phyloP scores from a whole-genome alignment of 164 flowering plant genomes.

The Chimonanthus praecox region DNA sequence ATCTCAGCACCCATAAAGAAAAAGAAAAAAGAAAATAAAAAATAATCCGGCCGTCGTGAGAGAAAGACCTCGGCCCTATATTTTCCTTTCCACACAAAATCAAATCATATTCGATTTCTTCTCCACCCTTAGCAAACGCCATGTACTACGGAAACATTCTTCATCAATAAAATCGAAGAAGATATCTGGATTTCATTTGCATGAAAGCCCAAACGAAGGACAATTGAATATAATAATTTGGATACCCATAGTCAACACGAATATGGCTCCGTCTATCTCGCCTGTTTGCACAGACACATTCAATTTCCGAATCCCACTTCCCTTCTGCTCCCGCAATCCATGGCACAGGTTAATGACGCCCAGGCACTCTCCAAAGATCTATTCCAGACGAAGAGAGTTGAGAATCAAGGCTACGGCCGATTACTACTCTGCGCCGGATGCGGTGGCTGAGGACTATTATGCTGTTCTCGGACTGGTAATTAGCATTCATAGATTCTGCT shows the following conservation, averaged over 20 bases:
- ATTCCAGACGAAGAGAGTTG: constrained; percentile 25
- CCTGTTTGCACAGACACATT: constrained; percentile 59
- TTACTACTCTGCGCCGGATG: constrained; percentile 26
- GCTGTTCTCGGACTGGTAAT: constrained; percentile 77
- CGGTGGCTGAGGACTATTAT: constrained; percentile 70
- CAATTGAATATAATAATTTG: too few species aligned
- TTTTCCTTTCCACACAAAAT: too few species aligned
- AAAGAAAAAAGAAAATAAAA: background rate
- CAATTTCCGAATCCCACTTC: constrained; percentile 38
- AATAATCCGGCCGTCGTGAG: too few species aligned
- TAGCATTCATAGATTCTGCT: background rate
- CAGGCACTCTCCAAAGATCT: constrained; percentile 15
- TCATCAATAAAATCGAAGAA: too few species aligned
- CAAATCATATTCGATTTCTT: too few species aligned
- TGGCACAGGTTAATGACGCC: constrained; percentile 22
- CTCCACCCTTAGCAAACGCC: too few species aligned
- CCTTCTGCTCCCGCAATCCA: constrained; percentile 17
- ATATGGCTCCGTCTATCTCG: constrained; percentile 55
- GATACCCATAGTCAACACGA: background rate
- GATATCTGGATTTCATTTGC: too few species aligned
- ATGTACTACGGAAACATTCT: too few species aligned
- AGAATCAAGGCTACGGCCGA: constrained; percentile 41
- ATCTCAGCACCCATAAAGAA: constrained; percentile 9
- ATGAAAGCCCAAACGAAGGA: too few species aligned
- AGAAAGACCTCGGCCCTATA: too few species aligned